phyloP scores from a whole-genome alignment of 148 eudicot species.

The Rhododendron henanense region DNA sequence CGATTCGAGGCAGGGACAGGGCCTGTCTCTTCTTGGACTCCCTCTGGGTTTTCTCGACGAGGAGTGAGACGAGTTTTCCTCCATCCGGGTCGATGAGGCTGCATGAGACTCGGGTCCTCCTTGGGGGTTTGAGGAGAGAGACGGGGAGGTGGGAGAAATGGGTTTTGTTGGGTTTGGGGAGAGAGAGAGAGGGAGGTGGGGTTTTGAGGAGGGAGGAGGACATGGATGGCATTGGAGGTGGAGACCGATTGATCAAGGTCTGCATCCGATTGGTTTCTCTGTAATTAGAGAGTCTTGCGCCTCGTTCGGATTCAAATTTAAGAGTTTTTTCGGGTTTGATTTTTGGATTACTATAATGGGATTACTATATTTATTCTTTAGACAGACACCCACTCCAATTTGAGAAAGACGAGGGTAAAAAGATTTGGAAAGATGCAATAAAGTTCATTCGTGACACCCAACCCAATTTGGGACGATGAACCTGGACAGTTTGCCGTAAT shows the following conservation, averaged over 20 bases:
- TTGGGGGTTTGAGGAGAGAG: slow-evolving; percentile 7
- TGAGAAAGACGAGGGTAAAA: too few species aligned
- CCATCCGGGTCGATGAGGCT: slow-evolving; percentile 80
- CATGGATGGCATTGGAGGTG: slow-evolving; percentile 57
- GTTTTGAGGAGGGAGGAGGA: slow-evolving; percentile 32
- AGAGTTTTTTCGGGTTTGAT: too few species aligned
- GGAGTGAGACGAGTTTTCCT: slow-evolving; percentile 56
- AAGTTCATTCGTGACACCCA: too few species aligned
- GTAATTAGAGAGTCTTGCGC: neutral
- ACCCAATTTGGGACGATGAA: neutral
- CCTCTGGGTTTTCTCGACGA: slow-evolving; percentile 32
- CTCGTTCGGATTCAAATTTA: too few species aligned
- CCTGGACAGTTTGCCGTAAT: neutral
- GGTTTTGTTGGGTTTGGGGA: slow-evolving; percentile 22
- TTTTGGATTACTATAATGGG: too few species aligned
- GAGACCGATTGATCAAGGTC: neutral
- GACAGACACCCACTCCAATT: too few species aligned
- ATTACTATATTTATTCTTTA: too few species aligned
- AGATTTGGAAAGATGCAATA: too few species aligned
- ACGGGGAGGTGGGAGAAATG: slow-evolving; percentile 4
- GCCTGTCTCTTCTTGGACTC: slow-evolving; percentile 33
- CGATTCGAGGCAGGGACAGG: slow-evolving; percentile 33
- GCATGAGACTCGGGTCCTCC: slow-evolving; percentile 22
- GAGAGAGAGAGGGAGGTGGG: slow-evolving; percentile 24
- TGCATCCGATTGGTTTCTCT: neutral